Conservation (phyloP, 345 rosid species). For the thale cress (Arabidopsis thaliana) region DNA sequence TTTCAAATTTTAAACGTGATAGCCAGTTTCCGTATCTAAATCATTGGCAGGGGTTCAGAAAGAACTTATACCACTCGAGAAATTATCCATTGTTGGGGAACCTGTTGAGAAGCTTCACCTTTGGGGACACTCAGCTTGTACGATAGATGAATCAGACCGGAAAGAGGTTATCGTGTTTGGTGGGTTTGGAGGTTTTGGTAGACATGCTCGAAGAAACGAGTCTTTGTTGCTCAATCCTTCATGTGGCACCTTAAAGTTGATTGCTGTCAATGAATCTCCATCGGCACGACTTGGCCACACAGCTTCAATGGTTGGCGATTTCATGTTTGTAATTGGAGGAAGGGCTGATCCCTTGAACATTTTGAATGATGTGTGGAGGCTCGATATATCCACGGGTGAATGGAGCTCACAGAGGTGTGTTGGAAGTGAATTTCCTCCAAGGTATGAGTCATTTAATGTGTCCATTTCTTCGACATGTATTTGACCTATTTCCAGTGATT, state of each 20-base stretch:
- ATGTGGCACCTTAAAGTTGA: conserved; percentile 52
- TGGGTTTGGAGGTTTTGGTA: conserved; percentile 94
- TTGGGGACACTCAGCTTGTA: conserved; percentile 90
- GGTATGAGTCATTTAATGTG: conserved; percentile 51
- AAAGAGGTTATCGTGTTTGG: conserved; percentile 69
- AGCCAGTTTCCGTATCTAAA: conserved; percentile 72
- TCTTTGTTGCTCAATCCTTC: conserved; percentile 66
- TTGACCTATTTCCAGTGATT: background rate
- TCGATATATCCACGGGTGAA: conserved; percentile 51
- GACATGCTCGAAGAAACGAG: conserved; percentile 86
- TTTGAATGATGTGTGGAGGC: conserved; percentile 77
- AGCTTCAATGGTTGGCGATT: conserved; percentile 67
- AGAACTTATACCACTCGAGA: conserved; percentile 50
- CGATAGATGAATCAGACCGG: conserved; percentile 39
- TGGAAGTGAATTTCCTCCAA: conserved; percentile 66
- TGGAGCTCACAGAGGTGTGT: conserved; percentile 67
- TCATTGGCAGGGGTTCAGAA: conserved; percentile 70
- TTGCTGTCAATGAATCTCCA: conserved; percentile 54
- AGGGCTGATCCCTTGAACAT: conserved; percentile 78
- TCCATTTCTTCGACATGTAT: background rate
- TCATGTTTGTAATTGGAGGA: conserved; percentile 82
- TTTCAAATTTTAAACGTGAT: conserved; percentile 59
- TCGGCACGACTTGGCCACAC: conserved; percentile 88
- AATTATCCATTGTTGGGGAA: conserved; percentile 59
- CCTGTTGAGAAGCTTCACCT: conserved; percentile 77